Percentiles rank a stretch among this genome's conserved stretches.
Evolutionary conservation across 1,284 basidiomycete genomes (phyloP).

Genomic region (Xerocomus cyaneibrunnescens): DNA sequence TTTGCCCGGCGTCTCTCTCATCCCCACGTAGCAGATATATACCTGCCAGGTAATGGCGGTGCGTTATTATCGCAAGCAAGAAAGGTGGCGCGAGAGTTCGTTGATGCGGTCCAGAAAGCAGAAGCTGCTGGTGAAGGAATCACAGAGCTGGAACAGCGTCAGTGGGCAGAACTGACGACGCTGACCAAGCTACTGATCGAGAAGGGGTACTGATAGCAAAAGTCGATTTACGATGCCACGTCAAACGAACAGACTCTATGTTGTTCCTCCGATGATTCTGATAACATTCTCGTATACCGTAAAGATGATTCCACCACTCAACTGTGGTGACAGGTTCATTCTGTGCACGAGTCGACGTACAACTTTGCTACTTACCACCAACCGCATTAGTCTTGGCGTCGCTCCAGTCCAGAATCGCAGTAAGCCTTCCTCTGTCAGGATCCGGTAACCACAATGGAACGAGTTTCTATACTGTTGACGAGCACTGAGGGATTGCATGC

Average conservation of each 20-base stretch:
- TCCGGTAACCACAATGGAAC: conserved; percentile 91
- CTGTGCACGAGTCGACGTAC: neutral
- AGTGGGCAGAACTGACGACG: conserved; percentile 32
- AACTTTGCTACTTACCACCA: conserved; percentile 66
- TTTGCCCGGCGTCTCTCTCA: conserved; percentile 22
- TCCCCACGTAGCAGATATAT: conserved; percentile 22
- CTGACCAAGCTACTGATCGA: conserved; percentile 21
- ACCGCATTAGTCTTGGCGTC: conserved; percentile 80
- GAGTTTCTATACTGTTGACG: conserved; percentile 85
- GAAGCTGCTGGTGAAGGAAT: conserved; percentile 10
- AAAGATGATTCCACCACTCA: conserved; percentile 95
- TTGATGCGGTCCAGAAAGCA: conserved; percentile 16
- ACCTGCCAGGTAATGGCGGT: conserved; percentile 9
- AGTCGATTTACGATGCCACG: neutral
- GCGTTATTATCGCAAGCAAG: conserved; percentile 14
- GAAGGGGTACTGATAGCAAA: neutral
- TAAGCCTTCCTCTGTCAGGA: conserved; percentile 88
- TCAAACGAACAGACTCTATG: conserved; percentile 2
- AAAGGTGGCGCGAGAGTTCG: conserved; percentile 11
- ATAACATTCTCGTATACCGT: conserved; percentile 89
- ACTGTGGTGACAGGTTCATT: conserved; percentile 40
- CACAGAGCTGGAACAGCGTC: conserved; percentile 19
- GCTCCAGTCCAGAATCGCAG: conserved; percentile 95
- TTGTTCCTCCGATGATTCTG: conserved; percentile 38
- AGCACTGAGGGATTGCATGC: conserved; percentile 94